Base-by-base conservation (phyloP, 1,284 basidiomycete species). In the Chalciporus sp. region DNA sequence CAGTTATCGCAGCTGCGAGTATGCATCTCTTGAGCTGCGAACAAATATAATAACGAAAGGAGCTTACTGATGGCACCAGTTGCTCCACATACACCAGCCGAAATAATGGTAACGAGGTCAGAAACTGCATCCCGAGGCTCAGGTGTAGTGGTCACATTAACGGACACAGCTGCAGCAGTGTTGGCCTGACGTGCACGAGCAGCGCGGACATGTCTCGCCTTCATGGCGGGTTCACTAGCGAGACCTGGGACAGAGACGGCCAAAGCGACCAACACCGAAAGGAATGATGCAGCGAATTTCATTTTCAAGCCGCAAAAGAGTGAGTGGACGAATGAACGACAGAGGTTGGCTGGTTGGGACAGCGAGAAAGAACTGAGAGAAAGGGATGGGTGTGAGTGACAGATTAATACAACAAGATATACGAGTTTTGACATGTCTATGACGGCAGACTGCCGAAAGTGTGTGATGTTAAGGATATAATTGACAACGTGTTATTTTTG, bases 61-160 rank as follows among this genome's bases (percentile, higher is more conserved):
- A n/a, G 67, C 77, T 42, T 60, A 83, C 82, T 62, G 2, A 77
- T 78, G 43, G 82, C 79, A 57, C 80, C 73, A 23, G 61, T 67
- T 26, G 58, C 40, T 23, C 65, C 63, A 16, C 65, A 64, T 33
- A 51, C 33, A 23, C 59, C 47, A 42, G 54, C 28, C 17, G 67
- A 62, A 35, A 52, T 19, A 16, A 62, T 52, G 7, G 46, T 46
- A 35, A 68, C 52, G 28, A 65, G 20, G 14, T 37, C 43, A 4
- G 47, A 39, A 40, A 39, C 31, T 27, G 31, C 27, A 8, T 16
- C 26, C 5, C n/a, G 39, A 14, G 31, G 17, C 37, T 11, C 27
- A 27, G 4, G 10, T 7, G 19, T 20, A 23, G 61, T n/a, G 10
- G 49, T n/a, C n/a, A n/a, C n/a, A n/a, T n/a, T n/a, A n/a, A n/a